Base-by-base conservation (phyloP, 2,329 filamentous ascomycete species). In the Pseudocercospora fijiensis region DNA sequence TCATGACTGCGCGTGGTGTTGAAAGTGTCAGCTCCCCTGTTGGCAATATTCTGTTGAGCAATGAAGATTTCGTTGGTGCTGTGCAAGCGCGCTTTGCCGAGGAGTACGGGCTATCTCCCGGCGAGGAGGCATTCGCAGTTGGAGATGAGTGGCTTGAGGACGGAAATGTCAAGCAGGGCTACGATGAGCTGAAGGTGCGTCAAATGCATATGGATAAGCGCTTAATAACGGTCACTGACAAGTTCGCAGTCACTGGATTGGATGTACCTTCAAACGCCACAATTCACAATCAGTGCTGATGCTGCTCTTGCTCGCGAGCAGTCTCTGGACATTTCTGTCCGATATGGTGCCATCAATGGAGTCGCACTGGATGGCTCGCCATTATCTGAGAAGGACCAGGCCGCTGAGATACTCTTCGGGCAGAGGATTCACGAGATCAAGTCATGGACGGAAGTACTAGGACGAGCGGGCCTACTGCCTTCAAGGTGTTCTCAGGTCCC, bases 1-100 rank as follows among this genome's bases (percentile, higher is more conserved):
- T 86, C 73, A 88, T 98, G 72, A 86, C 86, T 66, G 91, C 91
- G 0, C 88, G 90, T 65, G 95, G 95, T 0, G 93, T 97, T 0
- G 92, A 95, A 71, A 98, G 94, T 75, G 92, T 98, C 49, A 88
- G 91, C 66, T 96, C 92, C 55, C 86, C 88, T 0, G 89, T 98
- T 10, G 84, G 86, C 7, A 99, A 98, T 77, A 87, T 96, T 1
- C 85, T 86, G 2, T 76, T 91, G 0, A 79, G 75, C 13, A 78
- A 83, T 41, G 71, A 75, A 16, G 72, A 77, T 37, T 83, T 84
- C 49, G 77, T 80, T 56, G 61, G 70, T 20, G 73, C 73, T 1
- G 81, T 86, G 37, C 82, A 83, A 61, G 78, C 80, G 49, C 77
- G 83, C 74, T 97, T 96, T 76, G 78, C 77, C 6, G 69, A 70